These are phyloP conservation scores for Flaveria linearis DNA, from an alignment of 129 eudicot genomes.

Conservation along the genomic window DNA sequence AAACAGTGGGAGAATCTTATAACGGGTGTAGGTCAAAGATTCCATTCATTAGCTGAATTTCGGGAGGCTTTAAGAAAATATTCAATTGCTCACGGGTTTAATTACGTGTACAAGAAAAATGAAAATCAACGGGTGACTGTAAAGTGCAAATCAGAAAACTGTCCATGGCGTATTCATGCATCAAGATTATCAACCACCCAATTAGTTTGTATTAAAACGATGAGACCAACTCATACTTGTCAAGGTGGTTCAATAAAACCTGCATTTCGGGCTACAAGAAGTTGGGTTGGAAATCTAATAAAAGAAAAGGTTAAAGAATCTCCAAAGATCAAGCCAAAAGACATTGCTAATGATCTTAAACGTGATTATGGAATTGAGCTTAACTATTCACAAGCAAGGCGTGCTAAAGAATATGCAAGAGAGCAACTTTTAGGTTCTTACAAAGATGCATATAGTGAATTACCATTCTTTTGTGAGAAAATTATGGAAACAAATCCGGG, in stretches of 20 bases:
- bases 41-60: conserved; percentile 38
- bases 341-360: conserved; percentile 40
- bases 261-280: conserved; percentile 39
- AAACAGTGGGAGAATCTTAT: conserved; percentile 44
- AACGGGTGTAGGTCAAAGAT: conserved; percentile 45
- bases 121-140: conserved; percentile 44
- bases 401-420: conserved; percentile 39
- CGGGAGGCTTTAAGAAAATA: conserved; percentile 41
- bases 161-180: conserved; percentile 45
- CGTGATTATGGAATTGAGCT: conserved; percentile 47
- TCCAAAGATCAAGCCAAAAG: conserved; percentile 43
- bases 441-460: conserved; percentile 47
- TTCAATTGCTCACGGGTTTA: conserved; percentile 43
- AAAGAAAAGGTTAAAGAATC: conserved; percentile 39
- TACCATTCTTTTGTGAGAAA: conserved; percentile 49
- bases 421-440: conserved; percentile 42
- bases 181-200: conserved; percentile 38
- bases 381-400: conserved; percentile 43
- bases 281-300: conserved; percentile 40
- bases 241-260: conserved; percentile 40
- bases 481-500: conserved; percentile 57
- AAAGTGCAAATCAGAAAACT: conserved; percentile 40
- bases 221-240: conserved; percentile 37
- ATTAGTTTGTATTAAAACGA: conserved; percentile 40
- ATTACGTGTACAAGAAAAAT: conserved; percentile 37